Evolutionary conservation across 768 basidiomycete genomes (phyloP), one percentile per base, ranked within the genome.

Genomic region (Ramaria sp.): DNA sequence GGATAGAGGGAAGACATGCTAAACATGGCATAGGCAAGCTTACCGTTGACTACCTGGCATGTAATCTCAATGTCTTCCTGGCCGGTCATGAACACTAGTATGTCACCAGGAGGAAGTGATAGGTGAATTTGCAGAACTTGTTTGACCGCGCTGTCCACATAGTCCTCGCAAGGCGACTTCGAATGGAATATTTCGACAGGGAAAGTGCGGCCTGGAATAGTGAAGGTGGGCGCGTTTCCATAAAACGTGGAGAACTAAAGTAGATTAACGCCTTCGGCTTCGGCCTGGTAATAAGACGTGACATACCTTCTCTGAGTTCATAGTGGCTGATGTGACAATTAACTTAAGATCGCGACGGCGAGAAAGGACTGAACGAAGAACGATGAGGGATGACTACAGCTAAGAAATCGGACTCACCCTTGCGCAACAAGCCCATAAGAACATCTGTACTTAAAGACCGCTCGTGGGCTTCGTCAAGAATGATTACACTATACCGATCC

Each of bases 21-120:
- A 38, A 41, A 30, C 6, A 17, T n/a, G 50, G n/a, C n/a, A 31
- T 38, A 59, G 59, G 24, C 27, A 31, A 4, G 66, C 78, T 47
- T 51, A 92, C 93, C 93, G 69, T 86, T 81, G 19, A 97, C 75
- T 33, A 98, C 95, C 65, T 91, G 88, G 67, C 96, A 99, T 11
- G 93, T 98, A 31, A 91, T 80, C 71, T 98, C 95, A 59, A 99
- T 99, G 68, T 99, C 95, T 71, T 98, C 96, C 72, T 98, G 96
- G 38, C 96, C 96, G 27, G 96, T 99, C 95, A 98, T 98, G 70
- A 99, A 99, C 24, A 98, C 92, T 42, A 99, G 75, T 52, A 98
- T 89, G 71, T 99, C 96, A 13, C 96, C 96, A 0, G 83, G 82
- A 20, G 95, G 92, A 17, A 88, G 78, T 1, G 95, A 92, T 41